Conservation (phyloP, 2,329 filamentous ascomycete genomes). For the Curvularia spicifera region DNA sequence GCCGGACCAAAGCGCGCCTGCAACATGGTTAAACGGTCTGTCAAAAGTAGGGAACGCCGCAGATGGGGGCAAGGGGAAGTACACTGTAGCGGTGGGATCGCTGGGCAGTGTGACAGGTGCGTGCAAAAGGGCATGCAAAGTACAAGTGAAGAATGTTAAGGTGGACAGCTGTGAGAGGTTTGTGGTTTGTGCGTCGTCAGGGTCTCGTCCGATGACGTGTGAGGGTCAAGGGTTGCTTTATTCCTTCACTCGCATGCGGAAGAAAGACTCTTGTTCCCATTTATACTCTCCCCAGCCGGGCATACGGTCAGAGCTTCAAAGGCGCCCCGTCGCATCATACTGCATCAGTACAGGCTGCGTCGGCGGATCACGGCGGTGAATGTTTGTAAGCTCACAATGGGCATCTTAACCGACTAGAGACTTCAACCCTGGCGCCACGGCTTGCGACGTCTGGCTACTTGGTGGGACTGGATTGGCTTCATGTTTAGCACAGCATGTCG, state of each 20-base stretch:
- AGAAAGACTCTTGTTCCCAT: not conserved
- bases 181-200: constrained; percentile 27
- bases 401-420: constrained; percentile 6
- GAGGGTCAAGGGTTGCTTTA: constrained; percentile 23
- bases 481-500: not conserved
- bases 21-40: constrained; percentile 43
- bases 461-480: not conserved
- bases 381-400: constrained; percentile 11
- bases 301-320: constrained; percentile 20
- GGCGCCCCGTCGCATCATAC: constrained; percentile 11
- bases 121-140: constrained; percentile 7
- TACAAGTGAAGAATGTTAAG: constrained; percentile 4
- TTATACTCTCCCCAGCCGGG: constrained; percentile 10
- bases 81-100: constrained; percentile 37
- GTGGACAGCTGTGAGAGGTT: not conserved
- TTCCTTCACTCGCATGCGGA: not conserved
- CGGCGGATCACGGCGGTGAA: constrained; percentile 26
- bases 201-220: constrained; percentile 17
- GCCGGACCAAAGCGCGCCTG: constrained; percentile 37
- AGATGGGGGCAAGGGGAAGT: constrained; percentile 38
- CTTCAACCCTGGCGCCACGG: constrained; percentile 3
- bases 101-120: constrained; percentile 30
- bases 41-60: constrained; percentile 36
- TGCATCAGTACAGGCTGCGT: constrained; percentile 11
- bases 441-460: not conserved